Conservation (phyloP, 495 filamentous ascomycete genomes). For the Xylaria flabelliformis region DNA sequence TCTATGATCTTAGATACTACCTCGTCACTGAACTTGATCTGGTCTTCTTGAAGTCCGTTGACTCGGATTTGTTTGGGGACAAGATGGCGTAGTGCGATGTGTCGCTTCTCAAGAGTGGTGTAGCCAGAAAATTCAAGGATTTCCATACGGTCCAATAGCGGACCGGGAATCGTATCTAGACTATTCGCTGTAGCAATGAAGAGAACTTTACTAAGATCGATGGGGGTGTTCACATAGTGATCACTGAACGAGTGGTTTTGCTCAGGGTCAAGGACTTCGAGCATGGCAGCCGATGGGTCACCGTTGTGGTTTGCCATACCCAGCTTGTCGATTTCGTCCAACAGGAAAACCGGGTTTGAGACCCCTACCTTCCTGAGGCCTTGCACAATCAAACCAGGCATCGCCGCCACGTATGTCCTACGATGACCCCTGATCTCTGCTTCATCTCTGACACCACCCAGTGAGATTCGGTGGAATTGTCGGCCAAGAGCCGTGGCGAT, state of each 20-base stretch:
- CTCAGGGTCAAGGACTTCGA: constrained; percentile 97
- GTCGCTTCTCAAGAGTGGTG: constrained; percentile 96
- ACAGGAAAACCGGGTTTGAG: constrained; percentile 92
- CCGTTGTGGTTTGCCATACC: constrained; percentile 92
- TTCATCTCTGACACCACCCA: constrained; percentile 95
- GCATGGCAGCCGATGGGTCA: constrained; percentile 97
- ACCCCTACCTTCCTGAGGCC: constrained; percentile 96
- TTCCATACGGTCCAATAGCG: constrained; percentile 97
- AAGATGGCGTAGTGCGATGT: constrained; percentile 91
- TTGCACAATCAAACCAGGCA: constrained; percentile 95
- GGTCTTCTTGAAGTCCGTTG: constrained; percentile 76
- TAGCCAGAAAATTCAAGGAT: constrained; percentile 91
- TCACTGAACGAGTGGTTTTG: constrained; percentile 95
- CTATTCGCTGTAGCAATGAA: constrained; percentile 99
- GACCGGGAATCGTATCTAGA: constrained; percentile 91
- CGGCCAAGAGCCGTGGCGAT: constrained; percentile 89
- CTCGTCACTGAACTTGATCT: constrained; percentile 77
- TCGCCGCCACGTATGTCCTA: constrained; percentile 96
- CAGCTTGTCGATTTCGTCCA: constrained; percentile 99
- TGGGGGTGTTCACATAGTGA: constrained; percentile 95
- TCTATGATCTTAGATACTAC: constrained; percentile 94
- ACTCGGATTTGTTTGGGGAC: constrained; percentile 88
- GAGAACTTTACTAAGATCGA: constrained; percentile 93
- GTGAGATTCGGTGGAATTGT: constrained; percentile 96
- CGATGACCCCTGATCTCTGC: constrained; percentile 97